Evolutionary conservation across 805 yeast species (phyloP).

Genomic region (Maudiozyma saulgeensis): DNA sequence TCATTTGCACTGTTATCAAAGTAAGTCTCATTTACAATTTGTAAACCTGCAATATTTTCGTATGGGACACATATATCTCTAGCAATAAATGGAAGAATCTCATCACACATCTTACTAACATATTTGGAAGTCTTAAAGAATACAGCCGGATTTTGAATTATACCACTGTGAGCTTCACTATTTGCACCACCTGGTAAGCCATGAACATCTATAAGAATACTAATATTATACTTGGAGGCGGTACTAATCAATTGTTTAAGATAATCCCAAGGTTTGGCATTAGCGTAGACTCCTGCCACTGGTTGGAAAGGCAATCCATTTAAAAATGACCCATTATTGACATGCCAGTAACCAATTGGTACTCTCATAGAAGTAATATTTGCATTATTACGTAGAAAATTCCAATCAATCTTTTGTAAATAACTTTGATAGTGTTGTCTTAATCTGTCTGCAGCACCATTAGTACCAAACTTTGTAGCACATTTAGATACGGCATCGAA

Average conservation of each 20-base stretch:
- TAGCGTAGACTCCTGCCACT: conserved; percentile 46
- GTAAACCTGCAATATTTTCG: conserved; percentile 74
- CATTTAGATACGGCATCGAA: conserved; percentile 55
- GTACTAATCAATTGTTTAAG: conserved; percentile 46
- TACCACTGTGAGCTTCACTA: conserved; percentile 76
- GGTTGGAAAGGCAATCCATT: conserved; percentile 54
- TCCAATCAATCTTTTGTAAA: conserved; percentile 66
- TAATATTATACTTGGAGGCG: conserved; percentile 56
- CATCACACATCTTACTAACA: conserved; percentile 37
- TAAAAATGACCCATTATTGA: conserved; percentile 49
- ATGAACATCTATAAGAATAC: conserved; percentile 76
- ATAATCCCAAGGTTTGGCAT: conserved; percentile 54
- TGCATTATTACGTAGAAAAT: conserved; percentile 47
- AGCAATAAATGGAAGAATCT: conserved; percentile 51
- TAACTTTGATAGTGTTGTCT: conserved; percentile 61
- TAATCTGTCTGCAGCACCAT: conserved; percentile 42
- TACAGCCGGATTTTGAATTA: conserved; percentile 19
- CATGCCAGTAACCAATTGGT: conserved; percentile 88
- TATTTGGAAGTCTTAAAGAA: conserved; percentile 35
- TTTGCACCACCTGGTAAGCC: conserved; percentile 93
- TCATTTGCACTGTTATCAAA: conserved; percentile 44
- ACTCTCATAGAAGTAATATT: conserved; percentile 77
- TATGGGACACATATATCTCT: conserved; percentile 38
- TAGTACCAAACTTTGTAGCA: conserved; percentile 41
- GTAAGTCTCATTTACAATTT: conserved; percentile 77